Evolutionary conservation across 2,329 filamentous ascomycete species (phyloP).

Genomic region (Corynespora cassiicola): DNA sequence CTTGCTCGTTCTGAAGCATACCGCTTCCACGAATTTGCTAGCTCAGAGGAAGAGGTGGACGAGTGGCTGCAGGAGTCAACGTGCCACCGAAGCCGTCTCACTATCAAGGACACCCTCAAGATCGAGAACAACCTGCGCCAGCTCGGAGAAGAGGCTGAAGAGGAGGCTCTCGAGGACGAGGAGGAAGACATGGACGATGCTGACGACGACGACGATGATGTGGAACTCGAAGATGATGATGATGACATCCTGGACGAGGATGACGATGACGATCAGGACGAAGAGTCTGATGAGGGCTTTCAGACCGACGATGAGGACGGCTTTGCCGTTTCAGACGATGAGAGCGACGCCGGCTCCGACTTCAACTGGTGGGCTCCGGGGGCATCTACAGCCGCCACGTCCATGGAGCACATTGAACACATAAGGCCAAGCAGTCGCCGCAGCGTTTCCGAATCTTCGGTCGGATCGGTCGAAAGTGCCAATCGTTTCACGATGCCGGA

Average conservation of each 20-base stretch:
- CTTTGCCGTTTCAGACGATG: conserved; percentile 73
- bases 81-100: conserved; percentile 73
- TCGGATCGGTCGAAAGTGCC: conserved; percentile 56
- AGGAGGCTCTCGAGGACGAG: conserved; percentile 78
- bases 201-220: conserved; percentile 43
- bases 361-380: conserved; percentile 69
- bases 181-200: conserved; percentile 59
- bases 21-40: conserved; percentile 89
- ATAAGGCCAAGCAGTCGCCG: conserved; percentile 55
- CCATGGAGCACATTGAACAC: conserved; percentile 54
- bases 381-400: conserved; percentile 60
- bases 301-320: conserved; percentile 81
- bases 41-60: conserved; percentile 82
- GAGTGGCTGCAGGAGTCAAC: conserved; percentile 85
- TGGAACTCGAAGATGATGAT: conserved; percentile 56
- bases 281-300: conserved; percentile 69
- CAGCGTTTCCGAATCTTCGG: conserved; percentile 60
- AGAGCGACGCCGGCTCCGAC: conserved; percentile 69
- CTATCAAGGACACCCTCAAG: conserved; percentile 84
- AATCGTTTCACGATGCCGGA: conserved; percentile 31
- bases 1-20: conserved; percentile 61
- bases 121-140: conserved; percentile 90
- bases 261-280: conserved; percentile 39
- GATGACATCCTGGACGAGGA: conserved; percentile 50
- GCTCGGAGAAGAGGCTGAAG: conserved; percentile 86